A percentile compares a stretch with the other conserved stretches of the same genome.
These are phyloP conservation scores for Mycena galericulata DNA, from an alignment of 768 basidiomycete genomes.

Conservation along the genomic window DNA sequence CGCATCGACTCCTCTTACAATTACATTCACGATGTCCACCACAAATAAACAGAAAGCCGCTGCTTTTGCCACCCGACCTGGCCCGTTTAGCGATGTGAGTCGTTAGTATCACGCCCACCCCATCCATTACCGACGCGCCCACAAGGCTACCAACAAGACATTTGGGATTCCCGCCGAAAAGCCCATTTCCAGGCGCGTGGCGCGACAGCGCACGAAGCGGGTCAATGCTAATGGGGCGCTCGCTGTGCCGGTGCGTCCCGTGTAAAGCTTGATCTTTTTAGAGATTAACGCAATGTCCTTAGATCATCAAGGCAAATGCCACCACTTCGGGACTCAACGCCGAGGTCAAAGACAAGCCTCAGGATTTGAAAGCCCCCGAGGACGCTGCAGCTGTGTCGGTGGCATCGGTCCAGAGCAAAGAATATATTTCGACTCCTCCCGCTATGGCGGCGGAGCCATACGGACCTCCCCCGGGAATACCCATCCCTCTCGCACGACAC, in stretches of 20 bases:
- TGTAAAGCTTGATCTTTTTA: not conserved
- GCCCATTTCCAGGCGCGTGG: conserved; percentile 1
- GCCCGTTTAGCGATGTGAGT: conserved; percentile 14
- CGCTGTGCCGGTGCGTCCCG: not conserved
- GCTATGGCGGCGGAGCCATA: no score
- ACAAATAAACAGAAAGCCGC: not conserved
- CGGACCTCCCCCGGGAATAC: no score
- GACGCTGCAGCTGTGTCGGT: no score
- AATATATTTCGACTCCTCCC: no score
- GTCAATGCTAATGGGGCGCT: not conserved
- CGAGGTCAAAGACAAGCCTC: no score
- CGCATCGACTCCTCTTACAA: no score
- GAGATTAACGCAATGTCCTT: not conserved
- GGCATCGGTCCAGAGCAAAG: no score
- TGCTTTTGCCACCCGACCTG: not conserved
- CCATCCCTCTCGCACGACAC: no score
- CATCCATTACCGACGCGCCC: not conserved
- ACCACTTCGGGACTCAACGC: no score
- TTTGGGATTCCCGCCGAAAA: not conserved
- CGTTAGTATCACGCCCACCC: no score
- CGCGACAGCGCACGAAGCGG: not conserved
- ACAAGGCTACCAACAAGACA: conserved; percentile 4
- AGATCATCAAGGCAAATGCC: no score
- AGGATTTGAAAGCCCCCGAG: no score
- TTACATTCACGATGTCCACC: not conserved